A percentile compares a stretch with the other conserved stretches of the same genome.
Evolutionary conservation across 139 green algal genomes (phyloP).

Genomic region (Tetraselmis chui): DNA sequence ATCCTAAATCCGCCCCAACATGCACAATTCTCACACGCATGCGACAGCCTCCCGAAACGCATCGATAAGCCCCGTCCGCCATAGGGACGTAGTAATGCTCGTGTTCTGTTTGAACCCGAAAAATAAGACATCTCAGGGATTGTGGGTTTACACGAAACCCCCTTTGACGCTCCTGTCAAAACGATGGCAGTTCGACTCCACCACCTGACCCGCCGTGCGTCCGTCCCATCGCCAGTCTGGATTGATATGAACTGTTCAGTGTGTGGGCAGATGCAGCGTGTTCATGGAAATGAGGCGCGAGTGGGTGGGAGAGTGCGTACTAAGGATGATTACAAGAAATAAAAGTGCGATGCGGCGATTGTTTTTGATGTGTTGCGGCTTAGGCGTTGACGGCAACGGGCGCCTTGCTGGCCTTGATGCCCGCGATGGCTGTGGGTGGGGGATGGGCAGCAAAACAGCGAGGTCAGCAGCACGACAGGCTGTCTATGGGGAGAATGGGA

Average conservation of each 20-base stretch:
- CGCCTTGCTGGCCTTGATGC: constrained; percentile 51
- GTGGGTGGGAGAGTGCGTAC: too few relatives aligned
- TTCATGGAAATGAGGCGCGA: too few relatives aligned
- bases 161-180: background rate
- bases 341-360: background rate
- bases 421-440: constrained; percentile 37
- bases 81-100: constrained; percentile 1
- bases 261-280: too few relatives aligned
- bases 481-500: background rate
- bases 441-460: background rate
- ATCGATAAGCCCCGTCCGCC: constrained; percentile 1
- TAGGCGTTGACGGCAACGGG: background rate
- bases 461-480: background rate
- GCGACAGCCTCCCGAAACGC: background rate
- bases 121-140: background rate
- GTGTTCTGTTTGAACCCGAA: background rate
- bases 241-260: too few relatives aligned
- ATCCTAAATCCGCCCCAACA: too few relatives aligned
- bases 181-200: background rate
- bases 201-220: too few relatives aligned
- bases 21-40: too few relatives aligned
- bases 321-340: too few relatives aligned
- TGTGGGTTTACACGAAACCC: background rate
- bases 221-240: too few relatives aligned
- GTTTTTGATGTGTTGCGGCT: background rate